phyloP scores from a whole-genome alignment of 2,329 filamentous ascomycete genomes.

The Verticillium klebahnii region DNA sequence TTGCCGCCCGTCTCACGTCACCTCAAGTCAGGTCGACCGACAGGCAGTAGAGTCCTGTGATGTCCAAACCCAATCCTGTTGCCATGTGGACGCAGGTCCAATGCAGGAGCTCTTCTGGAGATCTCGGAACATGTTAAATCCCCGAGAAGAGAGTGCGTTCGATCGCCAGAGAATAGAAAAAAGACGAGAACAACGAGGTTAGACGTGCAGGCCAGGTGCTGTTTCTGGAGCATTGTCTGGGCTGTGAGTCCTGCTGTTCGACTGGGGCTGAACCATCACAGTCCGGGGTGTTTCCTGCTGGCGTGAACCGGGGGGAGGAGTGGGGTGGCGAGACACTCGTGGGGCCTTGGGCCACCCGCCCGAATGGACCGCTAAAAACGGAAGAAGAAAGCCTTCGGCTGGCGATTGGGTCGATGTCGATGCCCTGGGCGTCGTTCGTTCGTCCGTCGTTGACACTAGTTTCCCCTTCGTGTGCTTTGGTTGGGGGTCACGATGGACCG shows the following conservation, averaged over 20 bases:
- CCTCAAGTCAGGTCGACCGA: background rate
- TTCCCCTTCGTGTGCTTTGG: background rate
- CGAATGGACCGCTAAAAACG: slow-evolving; percentile 14
- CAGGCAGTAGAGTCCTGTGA: too few relatives aligned
- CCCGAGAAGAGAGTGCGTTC: too few relatives aligned
- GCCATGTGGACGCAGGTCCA: too few relatives aligned
- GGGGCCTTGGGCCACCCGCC: slow-evolving; percentile 7
- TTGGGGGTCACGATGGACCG: too few relatives aligned
- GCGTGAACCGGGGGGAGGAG: background rate
- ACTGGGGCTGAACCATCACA: background rate
- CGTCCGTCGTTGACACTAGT: slow-evolving; percentile 8
- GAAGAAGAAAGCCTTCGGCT: slow-evolving; percentile 13
- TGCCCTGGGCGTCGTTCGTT: slow-evolving; percentile 5
- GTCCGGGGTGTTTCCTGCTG: background rate
- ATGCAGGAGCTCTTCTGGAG: too few relatives aligned
- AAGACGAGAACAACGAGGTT: too few relatives aligned
- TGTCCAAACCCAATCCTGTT: too few relatives aligned
- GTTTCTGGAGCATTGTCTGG: background rate
- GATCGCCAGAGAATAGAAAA: too few relatives aligned
- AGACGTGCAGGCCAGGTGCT: background rate
- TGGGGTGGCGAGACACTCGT: background rate
- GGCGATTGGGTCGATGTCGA: slow-evolving; percentile 11
- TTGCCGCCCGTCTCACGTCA: background rate
- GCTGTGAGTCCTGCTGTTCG: background rate
- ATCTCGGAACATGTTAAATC: too few relatives aligned